These are phyloP conservation scores for Metschnikowia lochheadii DNA, from an alignment of 805 yeast species.

Conservation along the genomic window DNA sequence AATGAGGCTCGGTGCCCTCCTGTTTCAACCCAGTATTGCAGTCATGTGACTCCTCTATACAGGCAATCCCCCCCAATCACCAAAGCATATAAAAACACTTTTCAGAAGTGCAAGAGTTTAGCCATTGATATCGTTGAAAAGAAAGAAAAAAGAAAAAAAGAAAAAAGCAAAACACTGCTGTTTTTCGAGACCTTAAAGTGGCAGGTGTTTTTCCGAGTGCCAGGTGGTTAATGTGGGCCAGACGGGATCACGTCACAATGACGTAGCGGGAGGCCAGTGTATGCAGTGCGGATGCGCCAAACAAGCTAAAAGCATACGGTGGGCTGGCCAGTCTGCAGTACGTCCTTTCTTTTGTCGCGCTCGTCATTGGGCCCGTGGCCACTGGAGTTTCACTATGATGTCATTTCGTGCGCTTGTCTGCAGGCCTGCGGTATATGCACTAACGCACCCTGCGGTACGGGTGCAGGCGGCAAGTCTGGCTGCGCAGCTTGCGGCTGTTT, in stretches of 20 bases:
- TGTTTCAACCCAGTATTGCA: too few relatives aligned
- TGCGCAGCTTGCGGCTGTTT: neutral
- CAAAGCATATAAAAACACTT: too few relatives aligned
- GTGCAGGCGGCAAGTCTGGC: neutral
- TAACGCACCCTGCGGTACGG: slow-evolving; percentile 1
- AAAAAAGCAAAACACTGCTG: too few relatives aligned
- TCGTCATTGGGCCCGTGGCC: neutral
- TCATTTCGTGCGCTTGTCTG: neutral
- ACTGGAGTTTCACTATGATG: slow-evolving; percentile 1
- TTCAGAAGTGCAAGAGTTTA: too few relatives aligned
- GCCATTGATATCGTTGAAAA: too few relatives aligned
- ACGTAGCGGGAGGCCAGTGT: neutral
- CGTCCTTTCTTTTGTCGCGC: slow-evolving; percentile 1
- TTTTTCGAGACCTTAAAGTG: too few relatives aligned
- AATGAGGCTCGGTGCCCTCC: neutral
- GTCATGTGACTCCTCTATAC: too few relatives aligned
- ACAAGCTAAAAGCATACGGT: neutral
- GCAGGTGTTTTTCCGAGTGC: neutral
- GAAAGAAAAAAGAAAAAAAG: too few relatives aligned
- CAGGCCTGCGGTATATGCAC: slow-evolving; percentile 2
- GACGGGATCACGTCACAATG: slow-evolving; percentile 5
- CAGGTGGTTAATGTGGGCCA: neutral
- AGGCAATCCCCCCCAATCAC: too few relatives aligned
- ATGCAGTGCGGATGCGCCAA: neutral
- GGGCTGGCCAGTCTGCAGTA: neutral